These are phyloP conservation scores for Penicillium sp. DNA, from an alignment of 2,329 filamentous ascomycete genomes.

Conservation along the genomic window DNA sequence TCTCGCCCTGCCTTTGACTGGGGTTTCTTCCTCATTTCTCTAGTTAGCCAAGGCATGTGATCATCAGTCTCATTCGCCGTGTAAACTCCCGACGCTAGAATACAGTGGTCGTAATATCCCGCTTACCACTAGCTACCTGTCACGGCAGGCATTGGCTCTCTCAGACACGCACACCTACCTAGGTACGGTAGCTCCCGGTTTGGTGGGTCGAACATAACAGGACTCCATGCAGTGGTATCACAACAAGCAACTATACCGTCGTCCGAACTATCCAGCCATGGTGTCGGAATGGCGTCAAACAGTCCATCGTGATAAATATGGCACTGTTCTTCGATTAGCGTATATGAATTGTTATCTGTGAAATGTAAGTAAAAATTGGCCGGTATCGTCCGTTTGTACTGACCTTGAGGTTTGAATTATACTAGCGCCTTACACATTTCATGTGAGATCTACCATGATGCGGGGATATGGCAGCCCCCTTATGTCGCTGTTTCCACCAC, in stretches of 20 bases:
- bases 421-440: background rate
- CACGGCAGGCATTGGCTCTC: background rate
- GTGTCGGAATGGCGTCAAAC: background rate
- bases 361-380: background rate
- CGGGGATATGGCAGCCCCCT: too few relatives aligned
- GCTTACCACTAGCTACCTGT: background rate
- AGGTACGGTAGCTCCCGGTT: too few relatives aligned
- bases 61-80: background rate
- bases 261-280: too few relatives aligned
- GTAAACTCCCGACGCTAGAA: background rate
- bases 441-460: background rate
- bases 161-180: too few relatives aligned
- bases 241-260: too few relatives aligned
- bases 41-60: slow-evolving; percentile 4
- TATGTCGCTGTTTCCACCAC: too few relatives aligned
- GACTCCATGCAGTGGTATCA: too few relatives aligned
- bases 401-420: background rate
- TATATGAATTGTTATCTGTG: background rate
- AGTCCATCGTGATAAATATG: background rate
- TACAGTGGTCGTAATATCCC: background rate
- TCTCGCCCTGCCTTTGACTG: background rate
- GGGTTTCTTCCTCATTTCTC: slow-evolving; percentile 9
- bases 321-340: background rate
- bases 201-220: too few relatives aligned
- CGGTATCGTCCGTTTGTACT: background rate